Base-by-base conservation (phyloP, 768 basidiomycete genomes). In the Xerocomellus intermedius region DNA sequence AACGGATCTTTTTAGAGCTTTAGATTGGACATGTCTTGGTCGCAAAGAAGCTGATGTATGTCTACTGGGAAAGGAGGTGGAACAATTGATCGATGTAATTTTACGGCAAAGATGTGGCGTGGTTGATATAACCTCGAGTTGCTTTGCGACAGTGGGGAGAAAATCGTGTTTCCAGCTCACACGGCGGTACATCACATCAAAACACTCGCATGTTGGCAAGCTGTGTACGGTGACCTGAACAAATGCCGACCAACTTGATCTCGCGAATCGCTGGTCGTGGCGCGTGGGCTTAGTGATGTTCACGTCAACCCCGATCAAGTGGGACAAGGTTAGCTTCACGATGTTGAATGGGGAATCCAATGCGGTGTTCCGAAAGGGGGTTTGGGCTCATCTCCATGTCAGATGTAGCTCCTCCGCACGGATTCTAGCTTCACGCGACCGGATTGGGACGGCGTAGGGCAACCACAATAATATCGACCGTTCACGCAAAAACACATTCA, bases 241-340 rank as follows among this genome's bases (percentile, higher is more conserved):
- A 8, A 44, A 62, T 12, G n/a, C 64, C 59, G 58, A 50, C 28
- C 32, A 19, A 42, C 47, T 24, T 28, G 41, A 50, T 39, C 14
- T 54, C 42, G 55, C 48, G 48, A 56, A 54, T 54, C 49, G 50
- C 52, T 28, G 19, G 42, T 21, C 5, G 26, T 52, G 42, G 26
- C 38, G 56, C 38, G 54, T 58, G 52, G 54, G 17, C 12, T 30
- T 28, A 56, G 43, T 52, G 52, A 48, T 53, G 35, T 42, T 53
- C 50, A 50, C 53, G 53, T 48, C 48, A 57, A 56, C 42, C 48
- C 61, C 60, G 62, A 70, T 68, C 62, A 63, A 63, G 38, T 49
- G 38, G 50, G 50, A 69, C 69, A 71, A 71, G 69, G 69, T 71
- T 71, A 71, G 63, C 69, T 73, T 71, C 53, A 36, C 6, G 52